Conservation (phyloP, 73 alveolate species). For the Tetrahymena elliotti region DNA sequence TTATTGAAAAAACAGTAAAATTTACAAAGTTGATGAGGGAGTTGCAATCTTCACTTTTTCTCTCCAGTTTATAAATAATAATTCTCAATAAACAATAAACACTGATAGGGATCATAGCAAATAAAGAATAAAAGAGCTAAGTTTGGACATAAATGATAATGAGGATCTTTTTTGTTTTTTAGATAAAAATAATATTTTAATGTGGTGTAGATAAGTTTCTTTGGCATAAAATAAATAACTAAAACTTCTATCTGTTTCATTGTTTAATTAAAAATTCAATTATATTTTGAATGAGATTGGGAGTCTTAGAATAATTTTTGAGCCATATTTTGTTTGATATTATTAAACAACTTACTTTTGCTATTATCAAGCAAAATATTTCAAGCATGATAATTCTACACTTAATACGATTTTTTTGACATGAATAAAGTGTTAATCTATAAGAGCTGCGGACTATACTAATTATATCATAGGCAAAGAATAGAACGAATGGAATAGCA, state of each 20-base stretch:
- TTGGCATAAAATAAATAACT: background rate
- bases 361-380: background rate
- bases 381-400: background rate
- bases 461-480: background rate
- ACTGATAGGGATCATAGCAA: background rate
- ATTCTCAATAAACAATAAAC: background rate
- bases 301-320: no score
- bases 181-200: background rate
- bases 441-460: background rate
- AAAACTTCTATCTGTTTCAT: background rate
- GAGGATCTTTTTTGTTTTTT: background rate
- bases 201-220: no score
- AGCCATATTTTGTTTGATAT: background rate
- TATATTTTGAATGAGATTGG: no score
- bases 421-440: background rate
- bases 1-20: no score
- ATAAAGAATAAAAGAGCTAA: background rate
- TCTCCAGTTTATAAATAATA: background rate
- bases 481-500: background rate
- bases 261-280: no score
- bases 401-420: background rate
- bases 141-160: background rate
- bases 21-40: background rate
- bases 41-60: background rate
- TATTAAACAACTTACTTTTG: background rate